Conservation (phyloP, 192 early-diverging fungal species). For the Cetraspora pellucida region DNA sequence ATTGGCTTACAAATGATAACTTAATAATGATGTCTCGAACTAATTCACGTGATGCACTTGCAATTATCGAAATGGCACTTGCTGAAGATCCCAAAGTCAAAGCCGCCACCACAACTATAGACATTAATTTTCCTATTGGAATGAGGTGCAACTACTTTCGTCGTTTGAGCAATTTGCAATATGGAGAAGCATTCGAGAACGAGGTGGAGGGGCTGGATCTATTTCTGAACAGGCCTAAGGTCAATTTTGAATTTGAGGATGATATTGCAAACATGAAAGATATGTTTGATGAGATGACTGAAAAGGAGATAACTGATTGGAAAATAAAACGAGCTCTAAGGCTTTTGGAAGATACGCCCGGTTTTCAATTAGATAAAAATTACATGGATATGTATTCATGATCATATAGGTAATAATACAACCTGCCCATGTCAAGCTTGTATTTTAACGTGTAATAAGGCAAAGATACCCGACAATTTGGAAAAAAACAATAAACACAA, state of each 20-base stretch:
- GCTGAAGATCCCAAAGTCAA: constrained; percentile 29
- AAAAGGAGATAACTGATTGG: constrained; percentile 23
- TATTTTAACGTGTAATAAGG: too few species aligned
- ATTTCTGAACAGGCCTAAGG: constrained; percentile 19
- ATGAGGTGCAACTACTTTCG: constrained; percentile 20
- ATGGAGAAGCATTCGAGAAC: neutral
- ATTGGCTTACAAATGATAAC: constrained; percentile 23
- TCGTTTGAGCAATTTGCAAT: constrained; percentile 6
- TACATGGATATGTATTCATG: constrained; percentile 15
- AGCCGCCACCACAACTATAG: constrained; percentile 17
- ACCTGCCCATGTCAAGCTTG: too few species aligned
- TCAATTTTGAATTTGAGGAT: constrained; percentile 28
- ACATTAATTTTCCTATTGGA: constrained; percentile 27
- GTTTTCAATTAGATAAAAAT: constrained; percentile 24
- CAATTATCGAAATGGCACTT: constrained; percentile 17
- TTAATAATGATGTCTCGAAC: neutral
- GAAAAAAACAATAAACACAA: too few species aligned
- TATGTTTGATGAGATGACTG: constrained; percentile 29
- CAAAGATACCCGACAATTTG: too few species aligned
- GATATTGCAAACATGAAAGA: constrained; percentile 28
- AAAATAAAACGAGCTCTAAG: constrained; percentile 23
- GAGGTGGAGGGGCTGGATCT: neutral
- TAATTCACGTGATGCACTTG: constrained; percentile 11
- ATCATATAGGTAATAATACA: too few species aligned
- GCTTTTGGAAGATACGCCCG: constrained; percentile 21